Percentiles rank a stretch among this genome's conserved stretches.
Evolutionary conservation across 2,329 filamentous ascomycete genomes (phyloP).

Genomic region (Fusarium circinatum): DNA sequence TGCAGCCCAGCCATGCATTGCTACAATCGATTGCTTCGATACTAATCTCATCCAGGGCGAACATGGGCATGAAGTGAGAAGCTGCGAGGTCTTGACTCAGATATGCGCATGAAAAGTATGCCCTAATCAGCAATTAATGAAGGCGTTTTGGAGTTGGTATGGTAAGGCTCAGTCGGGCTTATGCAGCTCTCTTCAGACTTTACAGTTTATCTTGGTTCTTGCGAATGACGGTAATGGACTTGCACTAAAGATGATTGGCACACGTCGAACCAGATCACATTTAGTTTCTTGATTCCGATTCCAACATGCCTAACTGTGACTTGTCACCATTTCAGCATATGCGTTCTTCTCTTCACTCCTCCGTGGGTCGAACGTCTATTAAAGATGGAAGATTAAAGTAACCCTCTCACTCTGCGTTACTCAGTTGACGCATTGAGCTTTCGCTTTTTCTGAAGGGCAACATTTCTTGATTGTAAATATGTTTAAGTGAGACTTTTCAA

Average conservation of each 20-base stretch:
- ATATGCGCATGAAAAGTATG: background rate
- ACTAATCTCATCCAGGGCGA: conserved; percentile 50
- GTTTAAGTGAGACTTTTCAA: background rate
- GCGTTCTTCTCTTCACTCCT: conserved; percentile 59
- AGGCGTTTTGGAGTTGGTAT: conserved; percentile 34
- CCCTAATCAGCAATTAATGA: background rate
- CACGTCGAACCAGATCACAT: background rate
- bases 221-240: conserved; percentile 31
- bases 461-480: conserved; percentile 39
- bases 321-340: conserved; percentile 63
- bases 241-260: background rate
- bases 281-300: background rate
- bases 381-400: conserved; percentile 62
- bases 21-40: conserved; percentile 32
- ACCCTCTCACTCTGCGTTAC: conserved; percentile 64
- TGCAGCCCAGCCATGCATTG: conserved; percentile 49
- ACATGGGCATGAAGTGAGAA: conserved; percentile 52
- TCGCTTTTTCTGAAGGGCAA: conserved; percentile 61
- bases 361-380: conserved; percentile 66
- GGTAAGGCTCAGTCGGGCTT: conserved; percentile 19
- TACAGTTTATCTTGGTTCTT: conserved; percentile 11
- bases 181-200: conserved; percentile 2
- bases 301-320: conserved; percentile 6
- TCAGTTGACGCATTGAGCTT: conserved; percentile 56
- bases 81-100: background rate